Evolutionary conservation across 2,329 filamentous ascomycete species (phyloP).

Genomic region (Diaporthe sp.): DNA sequence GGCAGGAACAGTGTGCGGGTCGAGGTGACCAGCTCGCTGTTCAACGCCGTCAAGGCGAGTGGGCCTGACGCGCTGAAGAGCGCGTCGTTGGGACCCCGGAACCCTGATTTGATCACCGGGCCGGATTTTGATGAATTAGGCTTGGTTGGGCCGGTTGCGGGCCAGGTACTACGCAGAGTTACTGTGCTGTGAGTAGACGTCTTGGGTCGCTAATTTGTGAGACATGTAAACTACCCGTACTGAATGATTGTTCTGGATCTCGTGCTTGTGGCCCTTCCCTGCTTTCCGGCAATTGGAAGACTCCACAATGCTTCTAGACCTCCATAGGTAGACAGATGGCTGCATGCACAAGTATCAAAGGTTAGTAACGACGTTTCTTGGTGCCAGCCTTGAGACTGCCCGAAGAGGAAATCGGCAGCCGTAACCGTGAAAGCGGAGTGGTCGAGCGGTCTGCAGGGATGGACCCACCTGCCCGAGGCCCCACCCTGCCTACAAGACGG

Average conservation of each 20-base stretch:
- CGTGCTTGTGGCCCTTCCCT: neutral
- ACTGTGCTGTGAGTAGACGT: neutral
- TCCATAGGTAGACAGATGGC: too few species aligned
- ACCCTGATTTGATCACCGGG: neutral
- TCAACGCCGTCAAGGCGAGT: neutral
- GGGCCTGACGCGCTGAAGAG: neutral
- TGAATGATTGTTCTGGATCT: too few species aligned
- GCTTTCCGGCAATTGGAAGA: neutral
- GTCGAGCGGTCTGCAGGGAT: neutral
- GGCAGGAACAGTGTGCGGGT: neutral
- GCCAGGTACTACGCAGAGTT: neutral
- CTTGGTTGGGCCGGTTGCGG: neutral
- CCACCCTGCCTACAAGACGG: too few species aligned
- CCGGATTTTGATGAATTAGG: neutral
- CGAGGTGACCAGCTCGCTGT: neutral
- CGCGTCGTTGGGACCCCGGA: neutral
- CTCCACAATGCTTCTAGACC: neutral
- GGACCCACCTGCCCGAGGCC: too few species aligned
- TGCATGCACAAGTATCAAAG: too few species aligned
- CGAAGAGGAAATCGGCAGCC: slow-evolving; percentile 19
- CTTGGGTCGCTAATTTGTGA: neutral
- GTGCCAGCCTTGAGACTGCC: slow-evolving; percentile 4
- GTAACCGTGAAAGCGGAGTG: slow-evolving; percentile 35
- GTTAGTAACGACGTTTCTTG: neutral
- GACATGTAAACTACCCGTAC: neutral